A percentile compares a stretch with the other conserved stretches of the same genome.
These are phyloP conservation scores for Periconia digitata DNA, from an alignment of 2,329 filamentous ascomycete species.

Conservation along the genomic window DNA sequence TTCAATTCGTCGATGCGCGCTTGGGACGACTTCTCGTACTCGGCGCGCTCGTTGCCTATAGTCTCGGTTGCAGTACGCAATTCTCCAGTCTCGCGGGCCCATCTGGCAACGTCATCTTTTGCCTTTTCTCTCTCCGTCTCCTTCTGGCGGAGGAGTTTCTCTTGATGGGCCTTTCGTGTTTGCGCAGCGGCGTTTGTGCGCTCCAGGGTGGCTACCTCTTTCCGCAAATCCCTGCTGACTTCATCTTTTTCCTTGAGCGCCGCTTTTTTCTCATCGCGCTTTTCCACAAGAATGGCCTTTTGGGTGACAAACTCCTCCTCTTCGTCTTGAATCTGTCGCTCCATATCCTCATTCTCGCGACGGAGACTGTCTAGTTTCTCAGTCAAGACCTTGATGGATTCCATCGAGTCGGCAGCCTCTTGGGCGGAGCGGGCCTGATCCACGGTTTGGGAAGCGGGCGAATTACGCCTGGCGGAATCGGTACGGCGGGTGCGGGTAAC, in stretches of 20 bases:
- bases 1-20: slow-evolving; percentile 46
- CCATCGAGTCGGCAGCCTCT: slow-evolving; percentile 43
- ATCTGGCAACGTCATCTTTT: slow-evolving; percentile 68
- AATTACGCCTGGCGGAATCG: slow-evolving; percentile 73
- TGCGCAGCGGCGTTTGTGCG: slow-evolving; percentile 79
- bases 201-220: slow-evolving; percentile 77
- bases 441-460: slow-evolving; percentile 63
- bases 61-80: slow-evolving; percentile 57
- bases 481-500: slow-evolving; percentile 60
- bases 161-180: slow-evolving; percentile 75
- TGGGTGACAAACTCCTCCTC: slow-evolving; percentile 53
- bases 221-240: slow-evolving; percentile 79
- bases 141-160: slow-evolving; percentile 70
- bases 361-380: slow-evolving; percentile 78
- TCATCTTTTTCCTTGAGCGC: slow-evolving; percentile 88
- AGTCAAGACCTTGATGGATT: slow-evolving; percentile 71
- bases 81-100: slow-evolving; percentile 64
- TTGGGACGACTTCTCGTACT: slow-evolving; percentile 39
- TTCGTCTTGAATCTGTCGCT: slow-evolving; percentile 66
- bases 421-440: slow-evolving; percentile 35
- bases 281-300: slow-evolving; percentile 62
- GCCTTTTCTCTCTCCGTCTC: slow-evolving; percentile 68
- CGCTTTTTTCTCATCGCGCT: slow-evolving; percentile 77
- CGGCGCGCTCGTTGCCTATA: slow-evolving; percentile 42
- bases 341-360: slow-evolving; percentile 78